phyloP scores from a whole-genome alignment of 2,329 filamentous ascomycete genomes.

The Penicillium crustosum region DNA sequence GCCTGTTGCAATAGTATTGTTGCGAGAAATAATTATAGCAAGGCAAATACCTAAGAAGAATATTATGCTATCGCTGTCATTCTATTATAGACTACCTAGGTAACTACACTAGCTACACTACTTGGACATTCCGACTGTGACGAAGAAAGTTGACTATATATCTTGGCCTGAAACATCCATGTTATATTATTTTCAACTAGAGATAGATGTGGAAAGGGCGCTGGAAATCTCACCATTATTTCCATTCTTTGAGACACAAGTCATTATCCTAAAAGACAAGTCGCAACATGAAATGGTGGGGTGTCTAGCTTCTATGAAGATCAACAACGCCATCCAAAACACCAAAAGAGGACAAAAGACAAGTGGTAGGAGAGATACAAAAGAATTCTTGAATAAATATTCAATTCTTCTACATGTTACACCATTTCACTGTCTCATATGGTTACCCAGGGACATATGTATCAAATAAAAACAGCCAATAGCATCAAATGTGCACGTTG shows the following conservation, averaged over 20 bases:
- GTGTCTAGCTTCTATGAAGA: neutral
- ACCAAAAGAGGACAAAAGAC: too few species aligned
- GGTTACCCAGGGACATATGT: too few species aligned
- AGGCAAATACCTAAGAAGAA: neutral
- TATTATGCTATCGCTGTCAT: neutral
- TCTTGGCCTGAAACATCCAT: neutral
- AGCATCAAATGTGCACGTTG: neutral
- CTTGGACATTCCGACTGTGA: too few species aligned
- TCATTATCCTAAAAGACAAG: neutral
- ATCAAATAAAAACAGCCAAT: neutral
- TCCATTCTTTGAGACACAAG: too few species aligned
- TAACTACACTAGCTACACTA: neutral
- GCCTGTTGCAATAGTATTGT: too few species aligned
- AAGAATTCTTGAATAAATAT: neutral
- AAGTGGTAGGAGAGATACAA: neutral
- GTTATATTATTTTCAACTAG: neutral
- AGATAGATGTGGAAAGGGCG: neutral
- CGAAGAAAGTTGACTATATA: neutral
- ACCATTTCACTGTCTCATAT: neutral
- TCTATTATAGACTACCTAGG: neutral
- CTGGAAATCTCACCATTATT: too few species aligned
- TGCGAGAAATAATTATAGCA: neutral
- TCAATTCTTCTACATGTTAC: neutral
- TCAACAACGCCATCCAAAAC: neutral
- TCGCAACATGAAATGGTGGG: neutral